Percentiles rank a stretch among this genome's conserved stretches.
These are phyloP conservation scores for Crithidia acanthocephali DNA, from an alignment of 208 protist species.

Conservation along the genomic window DNA sequence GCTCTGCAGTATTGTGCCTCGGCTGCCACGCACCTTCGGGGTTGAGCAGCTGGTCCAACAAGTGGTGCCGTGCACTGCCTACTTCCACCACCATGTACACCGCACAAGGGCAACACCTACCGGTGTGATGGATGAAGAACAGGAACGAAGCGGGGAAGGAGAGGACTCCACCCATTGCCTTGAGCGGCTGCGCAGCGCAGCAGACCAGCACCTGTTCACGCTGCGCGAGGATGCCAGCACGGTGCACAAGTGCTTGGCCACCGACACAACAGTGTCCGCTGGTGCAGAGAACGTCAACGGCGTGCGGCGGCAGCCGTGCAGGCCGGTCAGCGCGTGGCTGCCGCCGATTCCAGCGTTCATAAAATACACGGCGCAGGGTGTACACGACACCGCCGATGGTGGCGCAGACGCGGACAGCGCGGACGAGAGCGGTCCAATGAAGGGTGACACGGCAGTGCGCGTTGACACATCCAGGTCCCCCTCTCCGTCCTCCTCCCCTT, in stretches of 20 bases:
- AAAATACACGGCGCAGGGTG: constrained; percentile 4
- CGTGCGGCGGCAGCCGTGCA: not conserved
- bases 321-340: constrained; percentile 2
- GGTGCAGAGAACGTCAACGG: too few relatives aligned
- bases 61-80: constrained; percentile 57
- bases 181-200: not conserved
- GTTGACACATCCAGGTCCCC: too few relatives aligned
- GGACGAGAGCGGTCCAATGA: too few relatives aligned
- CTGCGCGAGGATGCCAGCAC: not conserved
- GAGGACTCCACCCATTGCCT: not conserved
- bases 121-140: too few relatives aligned
- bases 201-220: not conserved
- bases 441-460: too few relatives aligned
- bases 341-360: constrained; percentile 19
- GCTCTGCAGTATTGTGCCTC: constrained; percentile 58
- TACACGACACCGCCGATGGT: not conserved
- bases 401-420: too few relatives aligned
- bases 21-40: constrained; percentile 64
- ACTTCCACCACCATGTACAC: not conserved
- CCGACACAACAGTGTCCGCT: too few relatives aligned
- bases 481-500: too few relatives aligned
- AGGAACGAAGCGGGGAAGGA: too few relatives aligned
- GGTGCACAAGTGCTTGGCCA: too few relatives aligned
- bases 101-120: not conserved
- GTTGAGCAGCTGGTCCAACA: constrained; percentile 60